Base-by-base conservation (phyloP, 768 basidiomycete genomes). In the Tremella yokohamensis region DNA sequence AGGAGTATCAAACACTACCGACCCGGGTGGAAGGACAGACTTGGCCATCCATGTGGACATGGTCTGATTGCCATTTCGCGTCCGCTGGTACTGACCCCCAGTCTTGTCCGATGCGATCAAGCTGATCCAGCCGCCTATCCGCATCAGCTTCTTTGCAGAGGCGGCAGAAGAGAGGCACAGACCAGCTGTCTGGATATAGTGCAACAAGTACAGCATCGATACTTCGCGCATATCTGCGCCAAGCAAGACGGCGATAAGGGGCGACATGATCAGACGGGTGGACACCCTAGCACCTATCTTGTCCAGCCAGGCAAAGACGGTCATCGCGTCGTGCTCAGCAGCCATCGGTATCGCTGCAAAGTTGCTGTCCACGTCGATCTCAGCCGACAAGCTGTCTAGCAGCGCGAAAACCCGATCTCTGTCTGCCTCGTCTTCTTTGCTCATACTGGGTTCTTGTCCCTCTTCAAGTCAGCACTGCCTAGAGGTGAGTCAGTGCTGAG, bases 11-110 rank as follows among this genome's bases (percentile, higher is more conserved):
- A 45, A 15, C 6, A 45, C 6, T 4, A 45, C 42, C 42, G 42
- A 6, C 15, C 42, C n/a, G 8, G 42, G 22, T 18, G 42, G 42
- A 6, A 45, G 42, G 6, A 45, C 42, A n/a, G 42, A 45, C n/a
- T n/a, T 18, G n/a, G 42, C 42, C 42, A 45, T 45, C 42, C 42
- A 45, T 18, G 42, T 45, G n/a, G 42, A 45, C 42, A 45, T 45
- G 42, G 22, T 45, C 22, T 45, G 42, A 22, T 45, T 45, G 42
- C 42, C 42, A 4, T 45, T 4, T 45, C 42, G 42, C 15, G 42
- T 45, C n/a, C 42, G 42, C 42, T 45, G 42, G 22, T 6, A 45
- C 42, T 45, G 42, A 16, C 42, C 42, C 6, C 42, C 42, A n/a
- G n/a, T 45, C 22, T 45, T 22, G 42, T 45, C 22, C 6, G 42